Conservation (phyloP, 78 protist genomes). For the Pigoraptor vietnamica region DNA sequence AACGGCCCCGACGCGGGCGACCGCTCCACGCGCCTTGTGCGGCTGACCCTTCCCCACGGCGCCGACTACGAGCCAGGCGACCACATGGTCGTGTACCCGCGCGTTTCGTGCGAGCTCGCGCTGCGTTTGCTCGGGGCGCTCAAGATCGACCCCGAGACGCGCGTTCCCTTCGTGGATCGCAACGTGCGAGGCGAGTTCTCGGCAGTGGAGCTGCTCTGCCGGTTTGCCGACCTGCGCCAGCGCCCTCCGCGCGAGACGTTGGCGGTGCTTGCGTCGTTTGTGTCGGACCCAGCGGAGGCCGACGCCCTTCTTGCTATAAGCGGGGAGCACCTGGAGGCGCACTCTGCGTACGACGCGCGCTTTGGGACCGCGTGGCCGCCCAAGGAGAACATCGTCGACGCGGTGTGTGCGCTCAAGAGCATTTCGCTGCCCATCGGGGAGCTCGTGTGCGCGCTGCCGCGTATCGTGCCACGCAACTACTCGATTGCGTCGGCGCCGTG, state of each 20-base stretch:
- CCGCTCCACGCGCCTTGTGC: not conserved
- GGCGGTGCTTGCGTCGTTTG: not conserved
- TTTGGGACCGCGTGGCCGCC: not conserved
- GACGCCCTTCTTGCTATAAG: not conserved
- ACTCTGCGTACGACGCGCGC: not conserved
- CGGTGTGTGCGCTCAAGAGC: not conserved
- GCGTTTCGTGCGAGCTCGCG: not conserved
- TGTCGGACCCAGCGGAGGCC: not conserved
- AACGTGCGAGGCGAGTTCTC: not conserved
- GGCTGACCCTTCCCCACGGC: not conserved
- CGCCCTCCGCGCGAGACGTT: not conserved
- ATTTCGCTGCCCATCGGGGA: not conserved
- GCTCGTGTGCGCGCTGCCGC: not conserved
- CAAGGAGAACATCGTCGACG: not conserved
- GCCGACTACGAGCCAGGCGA: not conserved
- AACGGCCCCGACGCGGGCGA: not conserved
- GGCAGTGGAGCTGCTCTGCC: not conserved
- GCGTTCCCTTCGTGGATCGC: not conserved
- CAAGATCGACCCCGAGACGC: not conserved
- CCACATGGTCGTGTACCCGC: not conserved
- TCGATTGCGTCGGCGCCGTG: not conserved
- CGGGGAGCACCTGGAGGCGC: not conserved
- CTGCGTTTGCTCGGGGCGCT: not conserved
- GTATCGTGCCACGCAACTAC: not conserved
- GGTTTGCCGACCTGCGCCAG: not conserved